phyloP scores from a whole-genome alignment of 2,329 filamentous ascomycete genomes.

The Aspergillus sclerotialis region DNA sequence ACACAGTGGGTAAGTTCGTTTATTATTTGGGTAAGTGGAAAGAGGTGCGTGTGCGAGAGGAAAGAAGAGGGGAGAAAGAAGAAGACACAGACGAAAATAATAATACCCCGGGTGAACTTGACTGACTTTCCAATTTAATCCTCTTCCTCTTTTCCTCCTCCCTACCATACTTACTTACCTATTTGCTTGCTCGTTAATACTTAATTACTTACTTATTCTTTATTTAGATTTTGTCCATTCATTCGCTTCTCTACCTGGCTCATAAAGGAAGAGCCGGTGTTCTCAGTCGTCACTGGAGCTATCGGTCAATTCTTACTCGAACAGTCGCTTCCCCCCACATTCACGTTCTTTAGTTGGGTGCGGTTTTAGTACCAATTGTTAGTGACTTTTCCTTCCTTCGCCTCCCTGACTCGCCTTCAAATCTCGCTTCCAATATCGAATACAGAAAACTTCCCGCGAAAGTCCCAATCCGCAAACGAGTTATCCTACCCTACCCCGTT shows the following conservation, averaged over 20 bases:
- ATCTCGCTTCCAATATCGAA: background rate
- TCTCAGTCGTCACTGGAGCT: background rate
- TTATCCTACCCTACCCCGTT: background rate
- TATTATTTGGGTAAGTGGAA: background rate
- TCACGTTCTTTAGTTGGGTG: background rate
- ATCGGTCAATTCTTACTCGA: too few relatives aligned
- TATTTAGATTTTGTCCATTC: slow-evolving; percentile 1
- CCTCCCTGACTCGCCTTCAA: too few relatives aligned
- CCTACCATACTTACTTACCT: slow-evolving; percentile 14
- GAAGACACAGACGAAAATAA: slow-evolving; percentile 1
- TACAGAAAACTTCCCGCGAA: background rate
- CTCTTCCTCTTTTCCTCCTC: slow-evolving; percentile 7
- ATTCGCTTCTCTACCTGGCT: background rate
- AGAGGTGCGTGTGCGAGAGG: slow-evolving; percentile 5
- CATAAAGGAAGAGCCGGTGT: background rate
- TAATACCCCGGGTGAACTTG: too few relatives aligned
- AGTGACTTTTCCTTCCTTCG: background rate
- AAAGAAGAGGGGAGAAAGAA: slow-evolving; percentile 1
- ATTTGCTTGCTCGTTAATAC: slow-evolving; percentile 10
- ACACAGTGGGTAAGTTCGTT: too few relatives aligned
- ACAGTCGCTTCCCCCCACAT: background rate
- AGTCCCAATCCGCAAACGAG: background rate
- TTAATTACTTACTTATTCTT: slow-evolving; percentile 3
- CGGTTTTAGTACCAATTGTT: background rate
- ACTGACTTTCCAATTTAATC: too few relatives aligned